Evolutionary conservation across 164 flowering plant genomes (phyloP).

Genomic region (Aristolochia contorta): DNA sequence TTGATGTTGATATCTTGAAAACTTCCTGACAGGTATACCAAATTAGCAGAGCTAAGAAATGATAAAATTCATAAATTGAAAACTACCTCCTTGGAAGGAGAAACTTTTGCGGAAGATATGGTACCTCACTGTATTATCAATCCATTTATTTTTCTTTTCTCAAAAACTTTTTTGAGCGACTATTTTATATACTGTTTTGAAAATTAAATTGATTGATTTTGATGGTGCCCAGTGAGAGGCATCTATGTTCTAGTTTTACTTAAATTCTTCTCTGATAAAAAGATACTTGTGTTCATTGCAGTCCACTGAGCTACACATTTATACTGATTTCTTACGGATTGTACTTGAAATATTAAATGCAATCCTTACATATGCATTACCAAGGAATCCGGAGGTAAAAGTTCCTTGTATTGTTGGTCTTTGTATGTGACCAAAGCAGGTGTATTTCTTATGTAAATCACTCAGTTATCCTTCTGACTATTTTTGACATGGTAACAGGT

Average conservation of each 20-base stretch:
- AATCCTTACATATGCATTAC: conserved; percentile 83
- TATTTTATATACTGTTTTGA: not conserved
- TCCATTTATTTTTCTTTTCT: not conserved
- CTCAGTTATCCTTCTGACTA: not conserved
- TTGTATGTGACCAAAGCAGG: not conserved
- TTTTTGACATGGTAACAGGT: conserved; percentile 38
- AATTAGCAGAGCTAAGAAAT: conserved; percentile 51
- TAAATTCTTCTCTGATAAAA: no score
- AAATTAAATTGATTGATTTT: not conserved
- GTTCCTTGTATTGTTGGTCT: not conserved
- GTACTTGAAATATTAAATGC: conserved; percentile 93
- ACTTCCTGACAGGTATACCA: conserved; percentile 49
- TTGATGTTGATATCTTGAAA: not conserved
- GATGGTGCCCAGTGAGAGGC: no score
- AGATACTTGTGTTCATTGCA: conserved; percentile 24
- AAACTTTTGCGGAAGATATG: conserved; percentile 43
- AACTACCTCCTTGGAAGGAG: conserved; percentile 31
- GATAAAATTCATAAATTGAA: conserved; percentile 32
- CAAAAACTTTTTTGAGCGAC: no score
- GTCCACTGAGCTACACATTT: conserved; percentile 82
- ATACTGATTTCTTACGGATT: conserved; percentile 84
- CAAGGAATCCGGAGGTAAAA: conserved; percentile 89
- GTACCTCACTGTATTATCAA: conserved; percentile 22
- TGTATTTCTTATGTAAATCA: not conserved
- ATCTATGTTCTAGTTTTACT: no score